A percentile compares a stretch with the other conserved stretches of the same genome.
Conservation (phyloP, 169 alveolate species). For the Babesia ovata region DNA sequence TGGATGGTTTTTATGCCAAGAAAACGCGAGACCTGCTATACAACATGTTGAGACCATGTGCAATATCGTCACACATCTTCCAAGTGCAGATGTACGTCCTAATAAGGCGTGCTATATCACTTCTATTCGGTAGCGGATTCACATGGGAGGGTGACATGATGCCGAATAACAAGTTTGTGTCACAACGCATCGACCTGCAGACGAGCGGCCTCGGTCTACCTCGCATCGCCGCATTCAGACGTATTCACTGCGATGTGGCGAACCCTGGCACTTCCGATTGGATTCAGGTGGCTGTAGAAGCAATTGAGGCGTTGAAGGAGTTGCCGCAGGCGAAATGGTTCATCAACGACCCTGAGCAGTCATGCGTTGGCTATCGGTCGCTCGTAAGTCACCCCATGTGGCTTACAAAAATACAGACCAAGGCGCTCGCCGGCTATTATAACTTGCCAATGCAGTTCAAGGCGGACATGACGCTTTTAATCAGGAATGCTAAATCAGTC, state of each 20-base stretch:
- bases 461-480: constrained; percentile 70
- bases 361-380: constrained; percentile 63
- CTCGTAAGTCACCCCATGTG: constrained; percentile 72
- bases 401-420: constrained; percentile 69
- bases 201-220: constrained; percentile 62
- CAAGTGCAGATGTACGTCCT: constrained; percentile 32
- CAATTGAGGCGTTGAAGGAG: constrained; percentile 72
- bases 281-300: constrained; percentile 73
- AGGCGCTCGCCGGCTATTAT: constrained; percentile 59
- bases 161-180: constrained; percentile 45
- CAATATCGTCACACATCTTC: constrained; percentile 25
- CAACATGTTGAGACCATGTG: constrained; percentile 21
- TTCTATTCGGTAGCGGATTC: constrained; percentile 52
- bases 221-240: constrained; percentile 53
- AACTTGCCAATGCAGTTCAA: constrained; percentile 75
- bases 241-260: constrained; percentile 62
- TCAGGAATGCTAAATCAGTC: constrained; percentile 63
- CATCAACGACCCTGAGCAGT: constrained; percentile 71
- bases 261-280: constrained; percentile 51
- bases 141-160: constrained; percentile 32
- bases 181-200: constrained; percentile 22
- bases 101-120: constrained; percentile 17
- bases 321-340: constrained; percentile 77
- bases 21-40: constrained; percentile 36
- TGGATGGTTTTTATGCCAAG: constrained; percentile 6